phyloP scores from a whole-genome alignment of 2,329 filamentous ascomycete genomes.

The Akanthomyces uredinophilus region DNA sequence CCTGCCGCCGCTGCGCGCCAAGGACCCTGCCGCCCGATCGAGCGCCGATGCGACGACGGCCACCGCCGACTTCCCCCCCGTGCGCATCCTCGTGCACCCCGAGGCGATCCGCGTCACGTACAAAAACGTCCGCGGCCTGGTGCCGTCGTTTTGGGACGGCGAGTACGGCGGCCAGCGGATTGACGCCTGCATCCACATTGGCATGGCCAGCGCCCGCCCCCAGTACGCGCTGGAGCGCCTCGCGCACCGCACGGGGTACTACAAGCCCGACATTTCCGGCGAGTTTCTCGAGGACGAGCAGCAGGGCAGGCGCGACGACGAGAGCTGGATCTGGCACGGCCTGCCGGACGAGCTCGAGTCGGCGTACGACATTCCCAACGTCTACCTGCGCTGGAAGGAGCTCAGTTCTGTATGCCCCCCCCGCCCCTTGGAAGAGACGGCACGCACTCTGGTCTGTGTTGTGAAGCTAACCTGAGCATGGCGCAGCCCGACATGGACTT shows the following conservation, averaged over 20 bases:
- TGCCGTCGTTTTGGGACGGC: conserved; percentile 58
- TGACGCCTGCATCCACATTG: conserved; percentile 71
- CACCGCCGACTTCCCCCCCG: conserved; percentile 35
- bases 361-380: conserved; percentile 52
- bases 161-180: conserved; percentile 37
- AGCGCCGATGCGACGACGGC: conserved; percentile 23
- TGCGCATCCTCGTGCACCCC: conserved; percentile 61
- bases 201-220: conserved; percentile 63
- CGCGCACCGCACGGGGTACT: conserved; percentile 68
- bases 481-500: conserved; percentile 38
- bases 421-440: background rate
- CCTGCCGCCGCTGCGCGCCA: conserved; percentile 48
- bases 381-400: conserved; percentile 51
- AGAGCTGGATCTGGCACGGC: conserved; percentile 49
- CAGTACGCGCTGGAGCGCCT: conserved; percentile 67
- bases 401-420: conserved; percentile 41
- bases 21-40: conserved; percentile 29
- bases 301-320: conserved; percentile 43
- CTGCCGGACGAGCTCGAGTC: conserved; percentile 52
- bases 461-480: background rate
- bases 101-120: conserved; percentile 68
- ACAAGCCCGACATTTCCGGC: conserved; percentile 64
- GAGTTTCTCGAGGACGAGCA: conserved; percentile 48
- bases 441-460: background rate
- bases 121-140: conserved; percentile 53